A percentile compares a stretch with the other conserved stretches of the same genome.
These are phyloP conservation scores for Myriosclerotinia scirpicola DNA, from an alignment of 2,329 filamentous ascomycete genomes.

Conservation along the genomic window DNA sequence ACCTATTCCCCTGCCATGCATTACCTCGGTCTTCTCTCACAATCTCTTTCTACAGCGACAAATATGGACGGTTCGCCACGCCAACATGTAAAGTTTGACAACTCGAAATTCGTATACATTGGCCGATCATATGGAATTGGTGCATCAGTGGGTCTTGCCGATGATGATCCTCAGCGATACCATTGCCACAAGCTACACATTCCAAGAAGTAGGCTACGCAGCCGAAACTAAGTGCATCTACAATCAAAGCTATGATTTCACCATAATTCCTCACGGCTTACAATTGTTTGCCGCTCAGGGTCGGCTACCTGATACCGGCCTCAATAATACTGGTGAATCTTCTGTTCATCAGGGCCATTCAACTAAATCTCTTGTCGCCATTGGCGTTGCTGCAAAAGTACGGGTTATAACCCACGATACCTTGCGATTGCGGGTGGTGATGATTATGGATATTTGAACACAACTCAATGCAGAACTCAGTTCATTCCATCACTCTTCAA, in stretches of 20 bases:
- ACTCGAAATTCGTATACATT: background rate
- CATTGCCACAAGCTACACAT: constrained; percentile 36
- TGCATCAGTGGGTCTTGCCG: constrained; percentile 8
- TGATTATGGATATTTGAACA: constrained; percentile 25
- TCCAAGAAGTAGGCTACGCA: constrained; percentile 42
- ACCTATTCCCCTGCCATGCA: constrained; percentile 1
- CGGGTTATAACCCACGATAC: constrained; percentile 5
- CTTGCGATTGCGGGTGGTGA: constrained; percentile 19
- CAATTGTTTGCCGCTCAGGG: constrained; percentile 11
- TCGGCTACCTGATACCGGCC: constrained; percentile 19
- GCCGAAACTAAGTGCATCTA: constrained; percentile 42
- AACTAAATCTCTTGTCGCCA: constrained; percentile 17
- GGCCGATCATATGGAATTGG: constrained; percentile 15
- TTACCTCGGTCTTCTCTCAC: background rate
- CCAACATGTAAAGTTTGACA: constrained; percentile 10
- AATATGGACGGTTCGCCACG: constrained; percentile 1
- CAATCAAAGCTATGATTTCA: constrained; percentile 37
- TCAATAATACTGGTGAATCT: constrained; percentile 5
- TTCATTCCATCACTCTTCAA: constrained; percentile 21
- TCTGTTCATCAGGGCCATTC: constrained; percentile 16
- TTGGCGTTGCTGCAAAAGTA: constrained; percentile 18
- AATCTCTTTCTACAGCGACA: constrained; percentile 5
- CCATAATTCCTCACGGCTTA: constrained; percentile 27
- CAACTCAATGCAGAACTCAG: constrained; percentile 22
- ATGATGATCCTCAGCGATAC: constrained; percentile 8